A percentile compares a stretch with the other conserved stretches of the same genome.
These are phyloP conservation scores for Urochloa ruziziensis DNA, from an alignment of 176 grass and related monocot genomes.

Conservation along the genomic window DNA sequence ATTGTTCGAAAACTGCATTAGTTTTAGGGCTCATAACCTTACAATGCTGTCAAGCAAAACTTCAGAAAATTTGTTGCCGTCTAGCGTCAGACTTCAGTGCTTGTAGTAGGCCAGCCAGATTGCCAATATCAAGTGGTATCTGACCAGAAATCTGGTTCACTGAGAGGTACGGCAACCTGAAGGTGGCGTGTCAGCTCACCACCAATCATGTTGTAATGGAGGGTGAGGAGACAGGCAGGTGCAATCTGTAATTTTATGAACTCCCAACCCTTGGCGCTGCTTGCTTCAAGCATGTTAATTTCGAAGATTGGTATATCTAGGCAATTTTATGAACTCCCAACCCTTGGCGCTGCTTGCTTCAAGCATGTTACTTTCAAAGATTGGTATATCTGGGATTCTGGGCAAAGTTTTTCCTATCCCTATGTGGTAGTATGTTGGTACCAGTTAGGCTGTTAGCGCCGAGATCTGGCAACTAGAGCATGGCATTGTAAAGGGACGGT, in stretches of 20 bases:
- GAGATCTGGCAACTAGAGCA: constrained; percentile 24
- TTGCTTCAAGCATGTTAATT: constrained; percentile 5
- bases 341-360: neutral
- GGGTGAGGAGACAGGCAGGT: too few species aligned
- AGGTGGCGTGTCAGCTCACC: too few species aligned
- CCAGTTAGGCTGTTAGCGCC: constrained; percentile 34
- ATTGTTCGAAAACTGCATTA: neutral
- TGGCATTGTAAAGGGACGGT: constrained; percentile 22
- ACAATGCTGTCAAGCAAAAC: constrained; percentile 31
- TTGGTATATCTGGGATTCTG: constrained; percentile 1
- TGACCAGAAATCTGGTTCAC: neutral
- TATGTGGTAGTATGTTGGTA: constrained; percentile 14
- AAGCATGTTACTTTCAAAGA: neutral
- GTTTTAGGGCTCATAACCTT: neutral
- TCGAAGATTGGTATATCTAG: neutral
- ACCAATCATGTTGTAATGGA: too few species aligned
- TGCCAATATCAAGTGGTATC: constrained; percentile 34
- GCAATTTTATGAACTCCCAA: neutral
- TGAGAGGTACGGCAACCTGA: neutral
- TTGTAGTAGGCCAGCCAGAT: constrained; percentile 23
- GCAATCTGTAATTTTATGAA: neutral
- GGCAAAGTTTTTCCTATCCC: constrained; percentile 33
- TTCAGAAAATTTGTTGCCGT: neutral
- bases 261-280: neutral
- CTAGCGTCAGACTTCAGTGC: neutral